These are phyloP conservation scores for Phytophthora rubi DNA, from an alignment of 352 stramenopile genomes.

Conservation along the genomic window DNA sequence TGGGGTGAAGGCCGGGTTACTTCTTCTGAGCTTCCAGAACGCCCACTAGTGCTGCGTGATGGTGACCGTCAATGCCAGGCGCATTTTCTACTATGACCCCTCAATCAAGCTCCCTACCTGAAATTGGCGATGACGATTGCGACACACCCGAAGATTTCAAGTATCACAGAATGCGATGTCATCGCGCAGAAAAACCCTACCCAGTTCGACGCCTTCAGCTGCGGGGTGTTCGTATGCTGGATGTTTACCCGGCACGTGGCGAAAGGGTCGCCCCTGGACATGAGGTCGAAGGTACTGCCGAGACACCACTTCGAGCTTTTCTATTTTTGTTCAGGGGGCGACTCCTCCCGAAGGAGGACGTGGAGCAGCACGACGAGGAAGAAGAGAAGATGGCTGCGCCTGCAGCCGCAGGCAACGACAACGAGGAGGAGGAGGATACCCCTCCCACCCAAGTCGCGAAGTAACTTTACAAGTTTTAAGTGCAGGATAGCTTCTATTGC, in stretches of 20 bases:
- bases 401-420: too few relatives aligned
- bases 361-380: too few relatives aligned
- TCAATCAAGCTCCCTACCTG: conserved; percentile 4
- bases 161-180: neutral
- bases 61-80: neutral
- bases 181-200: conserved; percentile 22
- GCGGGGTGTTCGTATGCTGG: conserved; percentile 25
- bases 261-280: neutral
- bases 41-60: conserved; percentile 21
- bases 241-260: conserved; percentile 20
- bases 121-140: neutral
- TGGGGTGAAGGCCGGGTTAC: neutral
- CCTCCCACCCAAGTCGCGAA: too few relatives aligned
- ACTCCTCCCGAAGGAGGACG: too few relatives aligned
- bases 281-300: neutral
- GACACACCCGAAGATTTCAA: neutral
- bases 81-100: conserved; percentile 18
- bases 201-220: conserved; percentile 24
- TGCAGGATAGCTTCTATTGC: too few relatives aligned
- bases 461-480: too few relatives aligned
- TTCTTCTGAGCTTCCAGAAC: conserved; percentile 11
- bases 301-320: conserved; percentile 22
- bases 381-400: too few relatives aligned
- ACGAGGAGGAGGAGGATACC: too few relatives aligned
- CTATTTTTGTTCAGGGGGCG: conserved; percentile 7